Evolutionary conservation across 176 grass and related monocot species (phyloP).

Genomic region (Juncus effusus): DNA sequence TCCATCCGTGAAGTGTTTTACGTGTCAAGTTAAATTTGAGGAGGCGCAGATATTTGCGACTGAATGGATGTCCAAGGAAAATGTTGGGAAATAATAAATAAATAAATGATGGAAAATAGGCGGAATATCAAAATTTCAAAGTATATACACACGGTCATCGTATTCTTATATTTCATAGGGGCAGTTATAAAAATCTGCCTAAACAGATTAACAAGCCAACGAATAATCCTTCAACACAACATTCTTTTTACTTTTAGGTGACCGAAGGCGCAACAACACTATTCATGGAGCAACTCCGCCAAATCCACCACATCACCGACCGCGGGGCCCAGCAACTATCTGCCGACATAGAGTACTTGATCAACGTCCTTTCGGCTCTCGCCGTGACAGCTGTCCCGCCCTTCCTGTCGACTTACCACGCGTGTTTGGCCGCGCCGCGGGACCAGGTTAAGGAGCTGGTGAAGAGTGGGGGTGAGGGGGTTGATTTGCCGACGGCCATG

Average conservation of each 20-base stretch:
- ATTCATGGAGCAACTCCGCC: constrained; percentile 93
- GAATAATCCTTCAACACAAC: too few relatives aligned
- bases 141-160: too few relatives aligned
- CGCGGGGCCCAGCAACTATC: constrained; percentile 76
- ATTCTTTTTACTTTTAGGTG: constrained; percentile 43
- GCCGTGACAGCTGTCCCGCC: constrained; percentile 75
- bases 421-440: constrained; percentile 68
- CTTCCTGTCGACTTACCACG: constrained; percentile 67
- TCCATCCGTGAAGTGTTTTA: too few relatives aligned
- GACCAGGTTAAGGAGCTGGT: constrained; percentile 57
- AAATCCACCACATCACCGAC: constrained; percentile 83
- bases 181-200: too few relatives aligned
- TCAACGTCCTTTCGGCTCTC: constrained; percentile 81
- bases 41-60: constrained; percentile 96
- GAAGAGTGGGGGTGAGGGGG: constrained; percentile 49
- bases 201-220: too few relatives aligned
- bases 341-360: constrained; percentile 88
- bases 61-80: constrained; percentile 99
- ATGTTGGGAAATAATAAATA: too few relatives aligned
- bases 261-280: constrained; percentile 73
- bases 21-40: too few relatives aligned
- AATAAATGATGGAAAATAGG: too few relatives aligned
- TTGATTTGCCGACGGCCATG: constrained; percentile 78
- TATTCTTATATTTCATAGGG: too few relatives aligned
- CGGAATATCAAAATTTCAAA: too few relatives aligned